A percentile compares a stretch with the other conserved stretches of the same genome.
Conservation (phyloP, 176 grass and related monocot species). For the Lolium perenne region DNA sequence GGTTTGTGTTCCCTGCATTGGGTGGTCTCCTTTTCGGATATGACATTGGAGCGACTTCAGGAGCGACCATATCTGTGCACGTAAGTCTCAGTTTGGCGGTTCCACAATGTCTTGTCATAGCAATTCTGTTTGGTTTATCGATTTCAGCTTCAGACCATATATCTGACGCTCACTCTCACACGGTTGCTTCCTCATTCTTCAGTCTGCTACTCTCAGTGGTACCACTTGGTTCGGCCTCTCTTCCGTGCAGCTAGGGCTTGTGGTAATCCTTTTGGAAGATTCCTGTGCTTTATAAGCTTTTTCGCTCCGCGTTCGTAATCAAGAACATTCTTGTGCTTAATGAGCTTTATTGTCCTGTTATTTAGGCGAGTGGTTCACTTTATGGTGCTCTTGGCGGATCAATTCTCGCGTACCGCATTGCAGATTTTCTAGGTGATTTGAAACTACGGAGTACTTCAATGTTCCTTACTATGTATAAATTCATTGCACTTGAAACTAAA, state of each 20-base stretch:
- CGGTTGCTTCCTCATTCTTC: constrained; percentile 57
- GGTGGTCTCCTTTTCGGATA: constrained; percentile 94
- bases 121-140: no score
- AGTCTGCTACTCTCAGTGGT: constrained; percentile 91
- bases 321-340: background rate
- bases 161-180: constrained; percentile 7
- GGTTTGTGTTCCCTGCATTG: constrained; percentile 94
- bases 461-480: background rate
- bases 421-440: constrained; percentile 77
- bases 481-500: constrained; percentile 18
- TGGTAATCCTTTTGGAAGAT: constrained; percentile 56
- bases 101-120: background rate
- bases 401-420: constrained; percentile 67
- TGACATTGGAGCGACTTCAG: constrained; percentile 91
- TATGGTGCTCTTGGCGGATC: constrained; percentile 96
- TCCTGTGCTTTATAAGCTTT: constrained; percentile 1
- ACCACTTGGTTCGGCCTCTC: constrained; percentile 92
- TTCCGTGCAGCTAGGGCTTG: constrained; percentile 83
- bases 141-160: no score
- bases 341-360: constrained; percentile 30
- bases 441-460: constrained; percentile 3
- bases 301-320: background rate
- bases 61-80: constrained; percentile 84
- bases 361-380: constrained; percentile 91
- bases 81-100: constrained; percentile 48